A percentile compares a stretch with the other conserved stretches of the same genome.
Conservation (phyloP, 768 basidiomycete genomes). For the Leccinum sublutescens region DNA sequence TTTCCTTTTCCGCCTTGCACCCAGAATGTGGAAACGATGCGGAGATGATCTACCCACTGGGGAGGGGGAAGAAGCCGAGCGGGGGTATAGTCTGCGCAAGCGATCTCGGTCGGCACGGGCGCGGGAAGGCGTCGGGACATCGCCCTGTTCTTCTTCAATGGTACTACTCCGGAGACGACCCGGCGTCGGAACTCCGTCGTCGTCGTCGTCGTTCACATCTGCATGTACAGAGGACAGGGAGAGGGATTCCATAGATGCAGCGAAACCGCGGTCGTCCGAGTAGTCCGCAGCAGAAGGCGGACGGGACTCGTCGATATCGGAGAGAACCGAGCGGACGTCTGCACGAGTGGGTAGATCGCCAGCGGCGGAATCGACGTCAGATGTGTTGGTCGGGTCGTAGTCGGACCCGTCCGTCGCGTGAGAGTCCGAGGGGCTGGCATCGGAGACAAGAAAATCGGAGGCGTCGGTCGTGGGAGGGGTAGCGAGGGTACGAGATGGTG, state of each 20-base stretch:
- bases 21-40: conserved; percentile 17
- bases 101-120: conserved; percentile 26
- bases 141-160: conserved; percentile 1
- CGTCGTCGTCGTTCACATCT: conserved; percentile 13
- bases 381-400: conserved; percentile 10
- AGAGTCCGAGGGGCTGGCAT: conserved; percentile 40
- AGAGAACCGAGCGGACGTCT: conserved; percentile 15
- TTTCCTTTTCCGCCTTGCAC: conserved; percentile 18
- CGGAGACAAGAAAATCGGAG: conserved; percentile 53
- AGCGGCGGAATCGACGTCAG: conserved; percentile 26
- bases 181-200: conserved; percentile 2
- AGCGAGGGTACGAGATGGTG: conserved; percentile 43
- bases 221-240: conserved; percentile 29
- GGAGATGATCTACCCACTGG: conserved; percentile 43
- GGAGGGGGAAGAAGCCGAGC: conserved; percentile 55
- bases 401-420: conserved; percentile 22
- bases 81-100: conserved; percentile 31
- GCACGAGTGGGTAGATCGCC: conserved; percentile 4
- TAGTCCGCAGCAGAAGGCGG: conserved; percentile 31
- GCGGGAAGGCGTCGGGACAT: conserved; percentile 11
- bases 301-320: conserved; percentile 30
- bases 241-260: conserved; percentile 35
- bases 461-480: conserved; percentile 76
- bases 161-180: background rate
- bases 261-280: conserved; percentile 32